Conservation (phyloP, 345 rosid species). For the Citrus glauca region DNA sequence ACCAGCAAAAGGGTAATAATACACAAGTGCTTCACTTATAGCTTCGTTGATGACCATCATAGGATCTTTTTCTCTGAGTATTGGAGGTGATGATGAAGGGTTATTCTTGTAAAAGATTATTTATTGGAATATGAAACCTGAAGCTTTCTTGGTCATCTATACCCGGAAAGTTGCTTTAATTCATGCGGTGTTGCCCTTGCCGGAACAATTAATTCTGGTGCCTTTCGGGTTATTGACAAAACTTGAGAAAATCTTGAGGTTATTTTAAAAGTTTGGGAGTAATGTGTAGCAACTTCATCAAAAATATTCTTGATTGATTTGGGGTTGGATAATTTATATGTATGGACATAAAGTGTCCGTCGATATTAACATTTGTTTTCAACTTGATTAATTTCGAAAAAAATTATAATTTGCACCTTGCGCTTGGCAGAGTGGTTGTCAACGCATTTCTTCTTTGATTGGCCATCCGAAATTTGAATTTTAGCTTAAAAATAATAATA, state of each 20-base stretch:
- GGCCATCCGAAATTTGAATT: too few species aligned
- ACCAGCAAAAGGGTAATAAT: constrained; percentile 4
- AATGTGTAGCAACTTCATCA: too few species aligned
- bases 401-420: constrained; percentile 17
- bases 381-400: too few species aligned
- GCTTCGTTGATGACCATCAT: neutral
- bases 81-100: neutral
- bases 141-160: constrained; percentile 2
- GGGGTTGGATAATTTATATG: too few species aligned
- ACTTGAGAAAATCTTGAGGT: neutral
- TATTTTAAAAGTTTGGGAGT: neutral
- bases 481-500: too few species aligned
- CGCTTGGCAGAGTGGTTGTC: neutral
- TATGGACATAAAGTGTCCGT: too few species aligned
- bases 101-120: neutral
- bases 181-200: neutral
- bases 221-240: neutral
- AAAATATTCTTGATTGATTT: too few species aligned
- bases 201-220: neutral
- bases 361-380: too few species aligned
- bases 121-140: neutral
- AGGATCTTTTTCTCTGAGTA: neutral
- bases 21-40: neutral
- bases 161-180: neutral
- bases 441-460: too few species aligned